Conservation (phyloP, 2,329 filamentous ascomycete genomes). For the Cylindrodendrum hubeiense region DNA sequence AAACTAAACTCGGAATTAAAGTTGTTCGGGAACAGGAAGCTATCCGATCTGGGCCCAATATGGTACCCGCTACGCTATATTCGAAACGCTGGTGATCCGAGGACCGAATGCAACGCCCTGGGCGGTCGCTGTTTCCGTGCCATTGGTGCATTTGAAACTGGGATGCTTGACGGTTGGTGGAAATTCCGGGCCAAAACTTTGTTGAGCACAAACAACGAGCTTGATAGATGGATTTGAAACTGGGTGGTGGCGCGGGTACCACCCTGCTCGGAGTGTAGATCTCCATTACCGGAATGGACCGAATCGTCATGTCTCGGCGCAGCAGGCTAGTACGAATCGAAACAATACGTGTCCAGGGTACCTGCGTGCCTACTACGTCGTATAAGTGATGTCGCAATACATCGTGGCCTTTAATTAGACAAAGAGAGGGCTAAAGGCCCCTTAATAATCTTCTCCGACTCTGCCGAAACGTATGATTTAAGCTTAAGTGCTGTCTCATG, state of each 20-base stretch:
- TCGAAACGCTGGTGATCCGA: slow-evolving; percentile 21
- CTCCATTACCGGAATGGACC: not conserved
- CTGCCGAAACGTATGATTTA: not conserved
- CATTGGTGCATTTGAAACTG: slow-evolving; percentile 28
- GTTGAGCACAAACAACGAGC: not conserved
- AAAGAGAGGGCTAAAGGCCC: no score
- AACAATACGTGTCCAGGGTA: not conserved
- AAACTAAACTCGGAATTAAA: not conserved
- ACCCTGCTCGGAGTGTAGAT: not conserved
- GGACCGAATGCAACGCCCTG: slow-evolving; percentile 6
- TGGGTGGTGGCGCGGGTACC: not conserved
- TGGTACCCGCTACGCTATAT: not conserved
- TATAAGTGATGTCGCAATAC: not conserved
- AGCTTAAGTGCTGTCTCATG: not conserved
- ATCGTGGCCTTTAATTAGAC: not conserved
- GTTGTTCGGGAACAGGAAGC: not conserved
- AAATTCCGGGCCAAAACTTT: slow-evolving; percentile 8
- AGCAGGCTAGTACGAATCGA: no score
- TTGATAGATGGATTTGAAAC: slow-evolving; percentile 23
- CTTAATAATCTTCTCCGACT: not conserved
- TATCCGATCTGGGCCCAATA: not conserved
- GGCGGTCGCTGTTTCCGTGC: not conserved
- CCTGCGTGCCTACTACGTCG: not conserved
- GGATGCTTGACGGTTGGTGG: slow-evolving; percentile 26
- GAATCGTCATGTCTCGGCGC: not conserved